These are phyloP conservation scores for Polyplosphaeria fusca DNA, from an alignment of 495 filamentous ascomycete species.

Conservation along the genomic window DNA sequence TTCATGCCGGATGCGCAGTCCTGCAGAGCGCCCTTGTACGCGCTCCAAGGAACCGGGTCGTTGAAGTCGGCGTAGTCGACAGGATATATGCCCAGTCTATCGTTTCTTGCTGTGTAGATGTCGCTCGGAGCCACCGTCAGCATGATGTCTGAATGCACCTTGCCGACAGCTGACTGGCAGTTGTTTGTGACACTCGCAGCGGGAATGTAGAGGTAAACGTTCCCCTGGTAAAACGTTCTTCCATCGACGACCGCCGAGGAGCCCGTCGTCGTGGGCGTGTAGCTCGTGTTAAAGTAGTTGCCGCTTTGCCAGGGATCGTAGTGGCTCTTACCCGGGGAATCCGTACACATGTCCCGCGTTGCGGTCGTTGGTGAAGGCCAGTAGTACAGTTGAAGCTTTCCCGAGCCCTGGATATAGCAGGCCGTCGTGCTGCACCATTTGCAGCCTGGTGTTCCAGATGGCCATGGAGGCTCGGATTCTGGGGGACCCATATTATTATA, in stretches of 20 bases:
- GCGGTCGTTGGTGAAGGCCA: too few relatives aligned
- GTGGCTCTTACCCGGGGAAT: too few relatives aligned
- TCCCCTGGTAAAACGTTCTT: background rate
- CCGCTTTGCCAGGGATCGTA: too few relatives aligned
- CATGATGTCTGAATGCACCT: background rate
- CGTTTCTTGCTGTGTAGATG: background rate
- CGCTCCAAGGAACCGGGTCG: slow-evolving; percentile 1
- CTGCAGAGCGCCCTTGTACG: slow-evolving; percentile 4
- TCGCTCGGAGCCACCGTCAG: slow-evolving; percentile 5
- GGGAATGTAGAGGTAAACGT: slow-evolving; percentile 1
- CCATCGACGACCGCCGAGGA: background rate
- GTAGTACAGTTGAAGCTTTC: too few relatives aligned
- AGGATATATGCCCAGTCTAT: background rate
- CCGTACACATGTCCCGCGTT: too few relatives aligned
- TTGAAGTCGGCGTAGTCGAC: slow-evolving; percentile 5
- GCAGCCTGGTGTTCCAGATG: too few relatives aligned
- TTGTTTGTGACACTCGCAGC: background rate
- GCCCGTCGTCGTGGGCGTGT: background rate
- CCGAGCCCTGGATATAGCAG: too few relatives aligned
- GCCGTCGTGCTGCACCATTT: too few relatives aligned
- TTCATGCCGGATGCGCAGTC: slow-evolving; percentile 4
- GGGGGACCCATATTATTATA: too few relatives aligned
- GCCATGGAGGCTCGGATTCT: too few relatives aligned
- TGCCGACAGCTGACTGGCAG: background rate
- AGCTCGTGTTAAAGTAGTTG: too few relatives aligned